Base-by-base conservation (phyloP, 257 asterid genomes). In the Solanum pimpinellifolium region DNA sequence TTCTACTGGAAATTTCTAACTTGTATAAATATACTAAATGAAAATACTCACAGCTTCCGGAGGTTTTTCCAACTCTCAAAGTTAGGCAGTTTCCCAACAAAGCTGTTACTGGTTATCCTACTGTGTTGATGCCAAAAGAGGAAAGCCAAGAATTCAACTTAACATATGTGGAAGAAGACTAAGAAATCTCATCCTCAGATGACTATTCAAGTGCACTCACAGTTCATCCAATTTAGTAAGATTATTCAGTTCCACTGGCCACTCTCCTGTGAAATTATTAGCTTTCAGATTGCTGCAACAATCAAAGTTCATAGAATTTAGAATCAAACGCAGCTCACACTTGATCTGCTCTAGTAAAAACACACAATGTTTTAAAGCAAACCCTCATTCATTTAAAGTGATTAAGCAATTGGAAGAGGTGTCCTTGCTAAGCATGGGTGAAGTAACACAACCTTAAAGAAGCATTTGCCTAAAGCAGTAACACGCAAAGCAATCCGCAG, bases 101-200 rank as follows among this genome's bases (percentile, higher is more conserved):
- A 94, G 59, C 83, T 82, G 83, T 91, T 93, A 88, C 94, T 92
- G 92, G 93, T 92, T 85, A 93, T 85, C 91, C 93, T 89, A 75
- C 96, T 93, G 93, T 87, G 74, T 49, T 46, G 35, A 65, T 23
- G 83, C 42, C 73, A 47, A 59, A 11, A 84, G 25, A 25, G 35
- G 25, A 85, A 80, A 80, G 65, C 42, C 84, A 80, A 23, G 84
- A 80, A 59, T 18, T 73, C 18, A 80, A 87, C 65, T 42, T 23
- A 12, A 82, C 85, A 87, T 13, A 3, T 39, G 69, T 27, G 44
- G 70, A 82, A 80, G 88, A n/a, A 77, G 5, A 69, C 84, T 39
- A 3, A 44, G 31, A 37, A 37, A 72, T 66, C 44, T 16, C 47
- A 86, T 69, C 12, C 12, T 68, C 25, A 82, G 41, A 69, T 10